Percentiles rank a stretch among this genome's conserved stretches.
phyloP scores from a whole-genome alignment of 495 filamentous ascomycete species.

The Penicillium antarcticum region DNA sequence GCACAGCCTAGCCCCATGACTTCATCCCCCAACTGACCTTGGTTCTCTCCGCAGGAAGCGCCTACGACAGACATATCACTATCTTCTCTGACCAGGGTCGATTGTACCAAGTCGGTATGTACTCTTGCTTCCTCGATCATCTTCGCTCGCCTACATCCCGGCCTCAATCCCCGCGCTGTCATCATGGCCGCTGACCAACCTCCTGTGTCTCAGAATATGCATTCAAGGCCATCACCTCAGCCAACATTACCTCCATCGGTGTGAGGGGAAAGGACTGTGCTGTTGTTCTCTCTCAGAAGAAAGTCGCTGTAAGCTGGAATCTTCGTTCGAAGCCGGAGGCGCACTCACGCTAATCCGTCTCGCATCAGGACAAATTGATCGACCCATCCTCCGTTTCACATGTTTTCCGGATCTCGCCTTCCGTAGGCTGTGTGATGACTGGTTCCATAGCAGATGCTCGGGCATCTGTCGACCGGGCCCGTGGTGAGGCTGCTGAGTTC shows the following conservation, averaged over 20 bases:
- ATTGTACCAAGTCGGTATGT: constrained; percentile 98
- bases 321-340: background rate
- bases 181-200: constrained; percentile 22
- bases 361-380: constrained; percentile 88
- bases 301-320: constrained; percentile 81
- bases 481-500: constrained; percentile 95
- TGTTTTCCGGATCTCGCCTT: constrained; percentile 93
- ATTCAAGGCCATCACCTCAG: constrained; percentile 98
- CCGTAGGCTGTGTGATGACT: constrained; percentile 97
- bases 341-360: constrained; percentile 2
- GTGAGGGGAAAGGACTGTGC: constrained; percentile 95
- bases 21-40: constrained; percentile 35
- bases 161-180: background rate
- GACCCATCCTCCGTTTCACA: constrained; percentile 96
- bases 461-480: constrained; percentile 84
- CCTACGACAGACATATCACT: constrained; percentile 97
- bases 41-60: constrained; percentile 65
- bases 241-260: constrained; percentile 96
- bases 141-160: background rate
- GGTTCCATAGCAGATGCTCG: constrained; percentile 97
- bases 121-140: background rate
- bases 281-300: constrained; percentile 97
- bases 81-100: constrained; percentile 99
- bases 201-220: constrained; percentile 78
- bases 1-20: constrained; percentile 24